These are phyloP conservation scores for Trichocomaceae sp. DNA, from an alignment of 2,329 filamentous ascomycete species.

Conservation along the genomic window DNA sequence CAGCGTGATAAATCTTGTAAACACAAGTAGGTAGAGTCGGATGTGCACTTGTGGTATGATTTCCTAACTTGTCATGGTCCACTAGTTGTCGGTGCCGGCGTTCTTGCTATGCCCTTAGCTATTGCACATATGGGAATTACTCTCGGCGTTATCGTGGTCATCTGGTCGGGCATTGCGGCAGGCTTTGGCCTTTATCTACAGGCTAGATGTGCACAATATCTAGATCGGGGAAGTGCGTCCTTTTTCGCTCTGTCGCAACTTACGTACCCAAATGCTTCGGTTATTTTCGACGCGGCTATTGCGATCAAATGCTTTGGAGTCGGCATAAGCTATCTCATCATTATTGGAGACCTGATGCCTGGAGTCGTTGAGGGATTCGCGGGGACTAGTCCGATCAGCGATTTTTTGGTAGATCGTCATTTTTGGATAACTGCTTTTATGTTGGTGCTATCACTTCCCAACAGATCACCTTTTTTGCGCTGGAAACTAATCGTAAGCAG, in stretches of 20 bases:
- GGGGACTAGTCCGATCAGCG: slow-evolving; percentile 53
- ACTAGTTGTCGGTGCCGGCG: slow-evolving; percentile 83
- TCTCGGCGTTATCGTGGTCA: slow-evolving; percentile 72
- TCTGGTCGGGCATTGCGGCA: slow-evolving; percentile 85
- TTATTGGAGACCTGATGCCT: slow-evolving; percentile 97
- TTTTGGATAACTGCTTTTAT: slow-evolving; percentile 99
- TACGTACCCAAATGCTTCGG: slow-evolving; percentile 91
- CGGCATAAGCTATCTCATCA: slow-evolving; percentile 94
- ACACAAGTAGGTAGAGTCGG: slow-evolving; percentile 65
- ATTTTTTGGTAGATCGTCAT: slow-evolving; percentile 78
- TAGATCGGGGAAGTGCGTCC: slow-evolving; percentile 79
- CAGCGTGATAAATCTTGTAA: slow-evolving; percentile 90
- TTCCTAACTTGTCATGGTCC: background rate
- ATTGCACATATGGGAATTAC: slow-evolving; percentile 93
- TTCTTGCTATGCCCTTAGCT: slow-evolving; percentile 90
- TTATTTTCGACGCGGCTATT: slow-evolving; percentile 92
- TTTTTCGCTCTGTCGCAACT: slow-evolving; percentile 97
- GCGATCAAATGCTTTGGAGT: slow-evolving; percentile 98
- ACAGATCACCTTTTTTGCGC: slow-evolving; percentile 4
- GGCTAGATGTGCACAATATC: slow-evolving; percentile 82
- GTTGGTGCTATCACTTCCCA: slow-evolving; percentile 41
- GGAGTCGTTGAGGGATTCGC: slow-evolving; percentile 81
- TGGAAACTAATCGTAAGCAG: slow-evolving; percentile 35
- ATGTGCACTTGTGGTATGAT: background rate
- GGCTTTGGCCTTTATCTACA: slow-evolving; percentile 95